Conservation (phyloP, 140 eudicot genomes). For the Flaveria floridana region DNA sequence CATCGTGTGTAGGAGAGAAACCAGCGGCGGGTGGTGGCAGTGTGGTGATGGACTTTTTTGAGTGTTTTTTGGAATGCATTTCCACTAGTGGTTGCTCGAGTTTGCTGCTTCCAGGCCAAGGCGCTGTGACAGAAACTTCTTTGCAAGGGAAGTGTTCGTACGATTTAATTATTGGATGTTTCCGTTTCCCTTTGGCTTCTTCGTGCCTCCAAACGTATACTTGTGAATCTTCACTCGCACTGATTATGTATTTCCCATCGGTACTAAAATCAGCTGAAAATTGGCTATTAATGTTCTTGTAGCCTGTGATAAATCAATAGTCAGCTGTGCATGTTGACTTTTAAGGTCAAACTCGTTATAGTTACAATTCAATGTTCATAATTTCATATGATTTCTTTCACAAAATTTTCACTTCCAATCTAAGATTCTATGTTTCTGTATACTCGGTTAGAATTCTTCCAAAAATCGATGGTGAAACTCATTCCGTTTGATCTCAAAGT, state of each 20-base stretch:
- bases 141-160: constrained; percentile 76
- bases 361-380: not conserved
- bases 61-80: constrained; percentile 60
- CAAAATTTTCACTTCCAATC: not conserved
- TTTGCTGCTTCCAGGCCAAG: constrained; percentile 70
- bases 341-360: not conserved
- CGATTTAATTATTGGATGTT: constrained; percentile 35
- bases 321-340: constrained; percentile 14
- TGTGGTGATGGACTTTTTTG: constrained; percentile 42
- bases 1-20: constrained; percentile 41
- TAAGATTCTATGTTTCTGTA: not conserved
- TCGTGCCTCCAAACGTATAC: constrained; percentile 85
- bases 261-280: constrained; percentile 65
- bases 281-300: constrained; percentile 74
- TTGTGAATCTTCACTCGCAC: constrained; percentile 89
- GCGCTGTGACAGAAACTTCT: constrained; percentile 80
- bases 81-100: constrained; percentile 60
- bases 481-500: constrained; percentile 25
- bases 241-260: constrained; percentile 66
- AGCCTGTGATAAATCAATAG: constrained; percentile 46
- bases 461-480: not conserved
- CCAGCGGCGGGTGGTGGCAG: constrained; percentile 36
- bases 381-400: not conserved
- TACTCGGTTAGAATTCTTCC: not conserved
- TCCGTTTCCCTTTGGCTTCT: constrained; percentile 52